These are phyloP conservation scores for Stephania japonica DNA, from an alignment of 164 flowering plant species.

Conservation along the genomic window DNA sequence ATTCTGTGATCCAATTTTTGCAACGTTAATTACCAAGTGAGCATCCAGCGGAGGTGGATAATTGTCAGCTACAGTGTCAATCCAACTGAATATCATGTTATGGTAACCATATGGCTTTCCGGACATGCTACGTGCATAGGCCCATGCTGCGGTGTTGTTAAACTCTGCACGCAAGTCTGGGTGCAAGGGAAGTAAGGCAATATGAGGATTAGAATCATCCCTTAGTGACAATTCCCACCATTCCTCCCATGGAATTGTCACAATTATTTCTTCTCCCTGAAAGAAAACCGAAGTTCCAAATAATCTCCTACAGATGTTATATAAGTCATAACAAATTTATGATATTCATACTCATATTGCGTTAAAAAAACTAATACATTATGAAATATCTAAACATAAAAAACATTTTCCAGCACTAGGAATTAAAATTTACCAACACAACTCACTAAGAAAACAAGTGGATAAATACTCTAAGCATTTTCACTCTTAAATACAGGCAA, in stretches of 20 bases:
- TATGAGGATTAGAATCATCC: slow-evolving; percentile 87
- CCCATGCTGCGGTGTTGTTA: slow-evolving; percentile 92
- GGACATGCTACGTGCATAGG: slow-evolving; percentile 84
- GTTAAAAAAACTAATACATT: not conserved
- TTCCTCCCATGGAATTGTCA: slow-evolving; percentile 89
- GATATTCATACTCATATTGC: not conserved
- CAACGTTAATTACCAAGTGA: slow-evolving; percentile 71
- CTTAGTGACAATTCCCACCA: slow-evolving; percentile 92
- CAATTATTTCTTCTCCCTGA: slow-evolving; percentile 98
- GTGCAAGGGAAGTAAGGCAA: slow-evolving; percentile 91
- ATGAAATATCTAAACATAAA: not conserved
- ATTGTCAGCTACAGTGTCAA: slow-evolving; percentile 85
- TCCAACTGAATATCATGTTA: slow-evolving; percentile 99
- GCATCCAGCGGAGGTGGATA: slow-evolving; percentile 99
- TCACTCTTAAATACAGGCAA: not conserved
- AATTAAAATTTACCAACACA: not conserved
- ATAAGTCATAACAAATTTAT: not conserved
- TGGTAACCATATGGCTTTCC: slow-evolving; percentile 99
- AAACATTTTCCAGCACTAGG: not conserved
- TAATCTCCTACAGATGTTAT: not conserved
- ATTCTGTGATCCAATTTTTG: not conserved
- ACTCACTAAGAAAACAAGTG: not conserved
- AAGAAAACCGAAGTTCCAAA: slow-evolving; percentile 13
- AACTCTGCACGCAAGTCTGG: slow-evolving; percentile 79
- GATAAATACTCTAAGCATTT: not conserved